Evolutionary conservation across 768 basidiomycete genomes (phyloP), one percentile per base, ranked within the genome.

Genomic region (Tephrocybe sp.): DNA sequence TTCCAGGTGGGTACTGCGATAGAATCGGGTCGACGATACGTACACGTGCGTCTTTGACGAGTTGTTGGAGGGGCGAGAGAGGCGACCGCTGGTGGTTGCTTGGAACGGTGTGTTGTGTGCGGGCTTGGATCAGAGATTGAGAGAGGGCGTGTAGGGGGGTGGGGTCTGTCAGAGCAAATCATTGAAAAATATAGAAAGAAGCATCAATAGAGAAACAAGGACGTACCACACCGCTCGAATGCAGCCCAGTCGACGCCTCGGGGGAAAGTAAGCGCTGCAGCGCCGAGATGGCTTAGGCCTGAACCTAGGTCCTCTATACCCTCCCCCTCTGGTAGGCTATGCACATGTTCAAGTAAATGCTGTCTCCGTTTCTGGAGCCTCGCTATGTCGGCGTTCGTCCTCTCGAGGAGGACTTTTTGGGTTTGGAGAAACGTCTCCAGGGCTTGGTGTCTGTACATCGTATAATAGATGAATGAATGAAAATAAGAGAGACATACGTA

Each of bases 391-490:
- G 75, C 67, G 54, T 80, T 77, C 23, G 85, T 84, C 30, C 77
- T 77, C 43, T 75, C 72, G 35, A 90, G 78, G 31, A 87, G 58
- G 16, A 71, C 62, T 63, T 68, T 78, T 67, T 90, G 88, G 36
- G 77, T 70, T 49, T 77, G 72, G 54, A 90, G 77, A 67, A 83
- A 90, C 42, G 69, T 69, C 59, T 81, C 77, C 58, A 90, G 84
- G 72, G 84, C 84, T 65, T 85, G 76, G 58, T 82, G 66, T 60
- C 83, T 85, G n/a, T n/a, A n/a, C n/a, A 50, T n/a, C 7, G 26
- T 7, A 26, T 4, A 26, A 26, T 26, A 26, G 26, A 26, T 26
- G 26, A 7, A 4, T 26, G 26, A 26, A 26, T 26, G 7, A 7
- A 7, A 26, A 4, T 26, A 26, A 4, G 26, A 26, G 7, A 26